Percentiles rank a stretch among this genome's conserved stretches.
Conservation (phyloP, 2,329 filamentous ascomycete species). For the Phaeosphaeriaceae sp. region DNA sequence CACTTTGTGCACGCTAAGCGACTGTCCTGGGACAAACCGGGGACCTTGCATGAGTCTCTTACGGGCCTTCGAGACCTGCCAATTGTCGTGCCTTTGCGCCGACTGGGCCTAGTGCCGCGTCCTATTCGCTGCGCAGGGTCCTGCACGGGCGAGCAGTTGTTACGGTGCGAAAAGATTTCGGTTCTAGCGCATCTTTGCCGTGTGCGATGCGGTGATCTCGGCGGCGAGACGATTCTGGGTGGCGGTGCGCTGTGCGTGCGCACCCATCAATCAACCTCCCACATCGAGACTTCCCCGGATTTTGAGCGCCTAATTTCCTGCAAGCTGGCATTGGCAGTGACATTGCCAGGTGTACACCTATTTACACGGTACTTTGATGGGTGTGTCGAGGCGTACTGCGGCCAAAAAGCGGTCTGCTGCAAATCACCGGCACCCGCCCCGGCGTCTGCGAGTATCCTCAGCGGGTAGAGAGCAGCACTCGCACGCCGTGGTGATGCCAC, state of each 20-base stretch:
- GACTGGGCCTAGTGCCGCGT: conserved; percentile 24
- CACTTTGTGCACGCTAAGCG: conserved; percentile 36
- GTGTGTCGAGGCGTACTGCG: background rate
- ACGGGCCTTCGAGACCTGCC: conserved; percentile 27
- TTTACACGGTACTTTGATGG: too few relatives aligned
- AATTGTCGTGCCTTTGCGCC: conserved; percentile 27
- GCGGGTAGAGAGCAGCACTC: conserved; percentile 1
- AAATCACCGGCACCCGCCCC: background rate
- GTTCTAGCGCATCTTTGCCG: conserved; percentile 20
- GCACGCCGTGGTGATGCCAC: conserved; percentile 38
- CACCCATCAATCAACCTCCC: conserved; percentile 13
- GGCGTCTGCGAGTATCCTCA: conserved; percentile 10
- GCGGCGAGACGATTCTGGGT: conserved; percentile 25
- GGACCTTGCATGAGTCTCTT: conserved; percentile 39
- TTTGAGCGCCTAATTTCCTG: conserved; percentile 14
- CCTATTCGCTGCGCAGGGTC: conserved; percentile 28
- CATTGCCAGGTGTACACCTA: background rate
- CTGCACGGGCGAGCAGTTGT: conserved; percentile 19
- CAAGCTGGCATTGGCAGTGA: conserved; percentile 4
- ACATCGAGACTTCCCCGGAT: conserved; percentile 31
- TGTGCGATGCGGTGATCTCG: conserved; percentile 27
- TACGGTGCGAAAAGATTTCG: conserved; percentile 38
- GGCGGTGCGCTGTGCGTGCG: conserved; percentile 24
- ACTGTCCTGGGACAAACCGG: conserved; percentile 23
- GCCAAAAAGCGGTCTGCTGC: conserved; percentile 28